A percentile compares a stretch with the other conserved stretches of the same genome.
These are phyloP conservation scores for Elymus sibiricus DNA, from an alignment of 176 grass and related monocot species.

Conservation along the genomic window DNA sequence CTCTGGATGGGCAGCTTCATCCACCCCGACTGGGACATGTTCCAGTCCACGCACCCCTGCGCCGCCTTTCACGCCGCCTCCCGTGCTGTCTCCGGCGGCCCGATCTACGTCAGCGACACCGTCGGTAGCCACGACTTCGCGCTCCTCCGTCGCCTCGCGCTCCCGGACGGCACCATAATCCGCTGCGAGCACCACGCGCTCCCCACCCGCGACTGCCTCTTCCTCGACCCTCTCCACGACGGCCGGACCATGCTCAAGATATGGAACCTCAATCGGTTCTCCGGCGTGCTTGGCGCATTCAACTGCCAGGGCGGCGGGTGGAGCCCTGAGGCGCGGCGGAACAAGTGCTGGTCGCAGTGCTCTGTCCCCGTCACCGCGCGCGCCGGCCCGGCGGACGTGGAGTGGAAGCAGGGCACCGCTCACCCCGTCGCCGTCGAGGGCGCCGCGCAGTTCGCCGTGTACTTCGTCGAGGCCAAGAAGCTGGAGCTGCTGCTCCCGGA, in stretches of 20 bases:
- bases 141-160: conserved; percentile 53
- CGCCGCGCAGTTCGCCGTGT: conserved; percentile 56
- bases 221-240: conserved; percentile 68
- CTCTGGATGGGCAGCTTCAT: conserved; percentile 99
- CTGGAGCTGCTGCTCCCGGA: conserved; percentile 42
- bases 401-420: conserved; percentile 51
- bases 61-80: conserved; percentile 92
- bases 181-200: conserved; percentile 76
- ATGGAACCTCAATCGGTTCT: conserved; percentile 74
- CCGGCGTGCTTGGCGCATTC: conserved; percentile 74
- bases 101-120: conserved; percentile 78
- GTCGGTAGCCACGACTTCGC: conserved; percentile 76
- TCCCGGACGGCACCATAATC: conserved; percentile 78
- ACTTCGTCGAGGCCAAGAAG: conserved; percentile 38
- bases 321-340: conserved; percentile 67
- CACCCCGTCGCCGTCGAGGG: conserved; percentile 29
- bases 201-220: conserved; percentile 76
- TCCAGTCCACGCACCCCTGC: conserved; percentile 92
- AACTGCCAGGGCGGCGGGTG: conserved; percentile 99
- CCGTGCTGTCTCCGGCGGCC: conserved; percentile 90
- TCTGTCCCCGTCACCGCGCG: conserved; percentile 50
- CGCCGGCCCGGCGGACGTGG: conserved; percentile 55
- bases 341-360: conserved; percentile 51
- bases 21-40: conserved; percentile 99
- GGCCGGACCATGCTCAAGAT: conserved; percentile 86